These are phyloP conservation scores for Rhizopogon roseolus DNA, from an alignment of 768 basidiomycete species.

Conservation along the genomic window DNA sequence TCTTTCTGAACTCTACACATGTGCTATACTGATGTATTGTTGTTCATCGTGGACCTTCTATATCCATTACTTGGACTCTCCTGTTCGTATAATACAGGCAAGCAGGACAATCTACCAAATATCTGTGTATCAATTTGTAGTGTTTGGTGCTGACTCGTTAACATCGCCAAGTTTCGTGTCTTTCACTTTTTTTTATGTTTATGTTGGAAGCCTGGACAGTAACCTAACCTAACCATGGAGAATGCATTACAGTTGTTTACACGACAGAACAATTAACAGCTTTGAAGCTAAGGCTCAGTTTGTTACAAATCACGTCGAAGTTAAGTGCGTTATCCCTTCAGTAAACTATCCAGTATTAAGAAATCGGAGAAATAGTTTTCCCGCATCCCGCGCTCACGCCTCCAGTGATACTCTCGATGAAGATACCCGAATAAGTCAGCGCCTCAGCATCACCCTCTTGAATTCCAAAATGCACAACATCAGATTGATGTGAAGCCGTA, in stretches of 20 bases:
- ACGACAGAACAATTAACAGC: no score
- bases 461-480: conserved; percentile 55
- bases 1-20: background rate
- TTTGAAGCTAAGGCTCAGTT: no score
- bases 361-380: conserved; percentile 7
- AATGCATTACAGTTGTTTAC: no score
- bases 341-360: background rate
- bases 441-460: conserved; percentile 56
- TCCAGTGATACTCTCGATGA: conserved; percentile 38
- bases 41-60: background rate
- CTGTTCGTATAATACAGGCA: background rate
- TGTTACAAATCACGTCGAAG: no score
- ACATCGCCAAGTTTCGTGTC: no score
- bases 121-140: background rate
- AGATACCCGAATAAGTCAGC: conserved; percentile 53
- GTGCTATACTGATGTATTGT: background rate
- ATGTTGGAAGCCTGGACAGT: no score
- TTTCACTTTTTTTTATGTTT: no score
- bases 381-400: conserved; percentile 34
- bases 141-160: no score
- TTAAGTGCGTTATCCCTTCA: no score
- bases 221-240: no score
- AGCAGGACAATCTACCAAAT: background rate
- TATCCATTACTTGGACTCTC: background rate
- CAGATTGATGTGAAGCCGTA: conserved; percentile 39